Base-by-base conservation (phyloP, 352 stramenopile species). In the Globisporangium rhizosaccharum region DNA sequence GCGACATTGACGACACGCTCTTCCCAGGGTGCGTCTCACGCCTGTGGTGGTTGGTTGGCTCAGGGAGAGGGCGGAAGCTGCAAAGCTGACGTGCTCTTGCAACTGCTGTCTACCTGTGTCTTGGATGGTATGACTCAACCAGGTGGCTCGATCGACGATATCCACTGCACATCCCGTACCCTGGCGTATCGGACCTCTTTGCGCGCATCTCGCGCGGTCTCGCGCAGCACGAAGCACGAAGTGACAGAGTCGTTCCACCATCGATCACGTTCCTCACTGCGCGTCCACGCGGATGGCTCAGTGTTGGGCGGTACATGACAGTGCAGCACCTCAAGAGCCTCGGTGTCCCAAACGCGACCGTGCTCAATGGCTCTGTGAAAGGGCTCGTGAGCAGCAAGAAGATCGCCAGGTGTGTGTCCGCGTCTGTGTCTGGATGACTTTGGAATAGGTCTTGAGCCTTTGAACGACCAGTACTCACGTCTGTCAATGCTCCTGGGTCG, bases 1-100 rank as follows among this genome's bases (percentile, higher is more conserved):
- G 85, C 52, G 85, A 94, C 52, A 94, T 94, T 42, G 85, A 94
- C 46, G 85, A 94, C 62, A 94, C 85, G 28, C 65, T 94, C 7
- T 92, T 90, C 42, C 67, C 85, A 9, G 85, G 85, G 36, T 82
- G 61, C 36, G 55, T 59, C 9, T 15, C 8, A 1, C 2, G 7
- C 23, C 10, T 36, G 14, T 41, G 23, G 15, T 26, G 6, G 14
- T 7, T 44, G 28, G 12, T 15, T 9, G 33, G 4, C 33, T 39
- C 4, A 12, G 4, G 33, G 1, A 3, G 33, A 12, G 33, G 10
- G 7, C 33, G 4, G 33, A 12, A 39, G 33, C 7, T 9, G n/a
- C 11, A 52, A 37, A 10, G 41, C 15, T 47, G 41, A 47, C 41
- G 18, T 33, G 28, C 28, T 33, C 41, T 15, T n/a, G 37, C 14